phyloP scores from a whole-genome alignment of 139 green algal genomes.

The Astrephomene gubernaculifera region DNA sequence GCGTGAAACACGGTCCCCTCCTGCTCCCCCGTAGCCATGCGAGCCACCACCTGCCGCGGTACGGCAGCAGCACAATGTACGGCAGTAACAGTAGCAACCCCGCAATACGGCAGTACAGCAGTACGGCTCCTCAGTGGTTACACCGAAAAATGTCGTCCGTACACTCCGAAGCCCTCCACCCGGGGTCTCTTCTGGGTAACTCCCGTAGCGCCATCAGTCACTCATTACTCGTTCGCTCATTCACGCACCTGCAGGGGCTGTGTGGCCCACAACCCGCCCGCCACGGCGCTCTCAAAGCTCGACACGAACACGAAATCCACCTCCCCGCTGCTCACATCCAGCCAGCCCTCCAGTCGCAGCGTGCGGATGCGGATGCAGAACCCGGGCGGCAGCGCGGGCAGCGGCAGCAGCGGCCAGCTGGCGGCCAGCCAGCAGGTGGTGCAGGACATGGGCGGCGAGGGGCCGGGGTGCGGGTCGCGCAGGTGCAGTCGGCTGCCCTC shows the following conservation, averaged over 20 bases:
- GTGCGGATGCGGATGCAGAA: constrained; percentile 24
- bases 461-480: neutral
- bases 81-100: too few relatives aligned
- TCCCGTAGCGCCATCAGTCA: too few relatives aligned
- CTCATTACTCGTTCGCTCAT: too few relatives aligned
- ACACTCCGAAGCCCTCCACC: too few relatives aligned
- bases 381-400: constrained; percentile 39
- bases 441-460: constrained; percentile 28
- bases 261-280: constrained; percentile 20
- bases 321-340: neutral
- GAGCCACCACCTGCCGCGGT: constrained; percentile 20
- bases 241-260: constrained; percentile 26
- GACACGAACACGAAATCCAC: constrained; percentile 28
- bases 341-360: constrained; percentile 29
- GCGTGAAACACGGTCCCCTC: constrained; percentile 22
- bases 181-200: too few relatives aligned
- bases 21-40: constrained; percentile 39
- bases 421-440: constrained; percentile 29
- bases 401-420: constrained; percentile 37
- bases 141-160: too few relatives aligned
- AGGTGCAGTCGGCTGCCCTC: constrained; percentile 40
- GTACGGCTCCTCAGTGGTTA: too few relatives aligned
- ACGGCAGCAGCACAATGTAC: too few relatives aligned
- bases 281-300: neutral
- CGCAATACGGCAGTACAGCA: too few relatives aligned